Evolutionary conservation across 345 rosid species (phyloP), one percentile per base, ranked within the genome.

Genomic region (Gossypium bickii): DNA sequence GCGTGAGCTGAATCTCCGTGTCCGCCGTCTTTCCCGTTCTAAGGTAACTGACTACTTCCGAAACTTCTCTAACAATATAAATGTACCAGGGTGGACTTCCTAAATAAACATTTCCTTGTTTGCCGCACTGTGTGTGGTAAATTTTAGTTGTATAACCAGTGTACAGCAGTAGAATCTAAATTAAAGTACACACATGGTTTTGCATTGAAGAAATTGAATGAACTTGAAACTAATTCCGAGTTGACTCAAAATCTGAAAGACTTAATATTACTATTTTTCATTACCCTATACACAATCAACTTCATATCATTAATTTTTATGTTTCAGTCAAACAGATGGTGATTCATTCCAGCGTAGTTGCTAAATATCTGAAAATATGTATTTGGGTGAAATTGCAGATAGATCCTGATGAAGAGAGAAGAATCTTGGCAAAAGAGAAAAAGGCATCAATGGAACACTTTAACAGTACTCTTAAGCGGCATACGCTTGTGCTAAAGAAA

Each of bases 371-470:
- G 49, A n/a, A 58, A 65, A 38, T 41, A 73, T 59, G 3, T 69
- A 8, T 49, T 45, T 73, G 43, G 45, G 73, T 69, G 70, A 43
- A 72, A 49, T 74, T 67, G 4, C 81, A 94, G 98, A 82, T 87
- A 64, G 98, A 89, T 81, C 98, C 97, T 0, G 98, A 91, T 24
- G 98, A 94, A 81, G 98, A 91, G 85, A 89, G 93, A 74, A 91
- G 68, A 82, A 81, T 92, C 71, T 67, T 89, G 74, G 96, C 86
- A 16, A 94, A 85, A 43, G 98, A 94, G 84, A 90, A 86, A 78
- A 91, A 87, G 80, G 98, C 98, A 64, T 91, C 94, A 1, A 76
- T 73, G 80, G 98, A 94, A 70, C 75, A 85, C 16, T 86, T 80
- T 24, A 86, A 73, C 76, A 91, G 51, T 59, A 92, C 98, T 24